A percentile compares a stretch with the other conserved stretches of the same genome.
phyloP scores from a whole-genome alignment of 345 rosid species.

The Salix arbutifolia region DNA sequence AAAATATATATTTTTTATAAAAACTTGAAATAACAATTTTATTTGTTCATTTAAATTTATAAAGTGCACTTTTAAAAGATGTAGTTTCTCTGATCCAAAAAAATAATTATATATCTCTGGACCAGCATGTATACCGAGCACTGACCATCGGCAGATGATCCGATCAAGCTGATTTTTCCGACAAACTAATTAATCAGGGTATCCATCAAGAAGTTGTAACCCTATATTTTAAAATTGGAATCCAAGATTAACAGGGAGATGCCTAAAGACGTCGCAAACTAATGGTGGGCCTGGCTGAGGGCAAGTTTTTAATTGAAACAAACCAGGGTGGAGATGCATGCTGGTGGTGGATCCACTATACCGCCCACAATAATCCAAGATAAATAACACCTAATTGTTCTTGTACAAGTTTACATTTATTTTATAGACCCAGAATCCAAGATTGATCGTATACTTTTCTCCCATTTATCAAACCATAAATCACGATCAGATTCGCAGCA shows the following conservation, averaged over 20 bases:
- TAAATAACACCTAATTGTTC: neutral
- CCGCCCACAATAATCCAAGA: neutral
- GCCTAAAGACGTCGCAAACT: neutral
- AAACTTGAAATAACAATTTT: too few species aligned
- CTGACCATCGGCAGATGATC: too few species aligned
- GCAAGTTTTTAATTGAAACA: neutral
- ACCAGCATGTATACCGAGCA: too few species aligned
- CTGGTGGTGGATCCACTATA: neutral
- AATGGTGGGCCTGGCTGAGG: conserved; percentile 3
- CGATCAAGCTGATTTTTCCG: too few species aligned
- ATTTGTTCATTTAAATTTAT: too few species aligned
- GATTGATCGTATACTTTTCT: neutral
- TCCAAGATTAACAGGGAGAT: neutral
- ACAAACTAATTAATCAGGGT: neutral
- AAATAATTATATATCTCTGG: too few species aligned
- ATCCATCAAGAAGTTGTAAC: neutral
- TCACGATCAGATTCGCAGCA: neutral
- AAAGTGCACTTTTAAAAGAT: too few species aligned
- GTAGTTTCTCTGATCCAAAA: too few species aligned
- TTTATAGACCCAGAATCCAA: neutral
- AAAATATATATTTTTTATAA: too few species aligned
- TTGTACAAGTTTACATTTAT: neutral
- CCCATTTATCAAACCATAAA: neutral
- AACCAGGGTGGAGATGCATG: neutral
- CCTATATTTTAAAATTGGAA: neutral